phyloP scores from a whole-genome alignment of 2,329 filamentous ascomycete species.

The Claviceps africana region DNA sequence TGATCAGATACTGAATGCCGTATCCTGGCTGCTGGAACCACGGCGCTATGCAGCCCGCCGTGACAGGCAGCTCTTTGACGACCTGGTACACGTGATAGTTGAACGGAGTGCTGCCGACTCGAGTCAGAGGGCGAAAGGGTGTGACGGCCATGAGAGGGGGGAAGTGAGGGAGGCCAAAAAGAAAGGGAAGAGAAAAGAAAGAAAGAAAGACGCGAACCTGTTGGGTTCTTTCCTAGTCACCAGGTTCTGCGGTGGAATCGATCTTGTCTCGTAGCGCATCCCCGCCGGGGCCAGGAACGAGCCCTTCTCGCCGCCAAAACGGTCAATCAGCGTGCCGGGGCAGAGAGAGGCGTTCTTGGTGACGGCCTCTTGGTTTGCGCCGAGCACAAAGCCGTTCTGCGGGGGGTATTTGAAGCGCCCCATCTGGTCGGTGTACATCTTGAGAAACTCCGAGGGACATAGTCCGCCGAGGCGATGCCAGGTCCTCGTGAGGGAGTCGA shows the following conservation, averaged over 20 bases:
- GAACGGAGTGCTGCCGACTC: background rate
- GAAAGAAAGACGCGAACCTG: background rate
- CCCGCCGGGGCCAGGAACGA: background rate
- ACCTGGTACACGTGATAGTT: constrained; percentile 2
- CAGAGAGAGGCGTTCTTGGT: background rate
- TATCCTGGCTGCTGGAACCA: constrained; percentile 2
- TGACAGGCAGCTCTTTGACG: background rate
- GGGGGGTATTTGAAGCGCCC: background rate
- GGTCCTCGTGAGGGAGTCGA: background rate
- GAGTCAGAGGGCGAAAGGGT: background rate
- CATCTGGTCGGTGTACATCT: background rate
- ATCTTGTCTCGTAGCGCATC: background rate
- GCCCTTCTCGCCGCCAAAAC: background rate
- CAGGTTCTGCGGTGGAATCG: background rate
- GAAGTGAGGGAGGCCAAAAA: background rate
- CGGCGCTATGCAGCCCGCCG: background rate
- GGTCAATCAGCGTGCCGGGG: background rate
- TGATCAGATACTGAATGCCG: background rate
- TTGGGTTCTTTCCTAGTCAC: background rate
- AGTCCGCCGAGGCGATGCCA: background rate
- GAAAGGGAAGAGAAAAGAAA: background rate
- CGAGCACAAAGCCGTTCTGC: background rate
- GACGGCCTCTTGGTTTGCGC: background rate
- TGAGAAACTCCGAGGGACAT: background rate
- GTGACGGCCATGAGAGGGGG: background rate